A percentile compares a stretch with the other conserved stretches of the same genome.
Evolutionary conservation across 495 filamentous ascomycete genomes (phyloP).

Genomic region (Chlorociboria aeruginascens): DNA sequence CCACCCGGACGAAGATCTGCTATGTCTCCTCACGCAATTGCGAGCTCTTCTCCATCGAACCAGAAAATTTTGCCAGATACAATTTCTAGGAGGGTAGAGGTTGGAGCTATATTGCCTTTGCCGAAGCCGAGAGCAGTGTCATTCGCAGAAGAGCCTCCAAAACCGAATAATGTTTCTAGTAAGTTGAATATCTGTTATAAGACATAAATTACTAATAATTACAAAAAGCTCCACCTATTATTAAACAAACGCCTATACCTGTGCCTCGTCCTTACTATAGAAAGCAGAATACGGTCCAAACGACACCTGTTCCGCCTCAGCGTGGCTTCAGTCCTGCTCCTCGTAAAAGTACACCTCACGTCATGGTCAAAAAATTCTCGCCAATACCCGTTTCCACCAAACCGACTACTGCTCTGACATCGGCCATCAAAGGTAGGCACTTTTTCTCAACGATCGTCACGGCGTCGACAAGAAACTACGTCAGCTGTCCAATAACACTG

Average conservation of each 20-base stretch:
- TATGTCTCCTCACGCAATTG: slow-evolving; percentile 8
- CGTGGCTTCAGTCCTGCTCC: background rate
- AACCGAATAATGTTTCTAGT: background rate
- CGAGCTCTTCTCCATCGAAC: slow-evolving; percentile 7
- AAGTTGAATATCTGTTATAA: background rate
- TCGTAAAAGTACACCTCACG: background rate
- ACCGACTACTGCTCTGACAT: background rate
- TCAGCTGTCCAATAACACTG: background rate
- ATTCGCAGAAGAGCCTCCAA: background rate
- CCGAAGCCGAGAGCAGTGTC: background rate
- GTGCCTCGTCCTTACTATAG: background rate
- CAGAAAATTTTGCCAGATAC: background rate
- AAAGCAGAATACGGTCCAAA: background rate
- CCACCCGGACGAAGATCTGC: slow-evolving; percentile 10
- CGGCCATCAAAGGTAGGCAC: background rate
- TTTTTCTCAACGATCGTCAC: background rate
- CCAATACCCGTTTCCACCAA: background rate
- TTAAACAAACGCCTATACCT: background rate
- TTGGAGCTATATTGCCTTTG: slow-evolving; percentile 5
- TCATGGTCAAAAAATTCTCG: background rate
- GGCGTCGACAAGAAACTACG: too few species aligned
- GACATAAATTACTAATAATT: background rate
- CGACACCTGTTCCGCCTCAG: background rate
- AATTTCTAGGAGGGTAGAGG: background rate
- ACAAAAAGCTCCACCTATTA: background rate